Conservation (phyloP, 805 yeast genomes). For the Yarrowia alimentaria region DNA sequence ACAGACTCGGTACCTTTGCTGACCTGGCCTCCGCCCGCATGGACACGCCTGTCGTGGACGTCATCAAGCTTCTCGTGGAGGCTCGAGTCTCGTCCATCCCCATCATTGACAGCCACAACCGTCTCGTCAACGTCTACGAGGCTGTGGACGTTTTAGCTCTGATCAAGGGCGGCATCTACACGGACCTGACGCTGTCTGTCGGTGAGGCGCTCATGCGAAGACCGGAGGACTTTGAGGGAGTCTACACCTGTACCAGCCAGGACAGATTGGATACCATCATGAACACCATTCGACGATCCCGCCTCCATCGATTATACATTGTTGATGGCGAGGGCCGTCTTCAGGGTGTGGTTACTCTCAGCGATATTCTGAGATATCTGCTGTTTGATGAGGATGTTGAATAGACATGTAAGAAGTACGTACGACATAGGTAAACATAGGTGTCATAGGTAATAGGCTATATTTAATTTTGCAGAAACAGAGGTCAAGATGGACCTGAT, state of each 20-base stretch:
- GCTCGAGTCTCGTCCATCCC: constrained; percentile 91
- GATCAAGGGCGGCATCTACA: constrained; percentile 90
- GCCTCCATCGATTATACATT: constrained; percentile 87
- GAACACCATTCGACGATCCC: constrained; percentile 87
- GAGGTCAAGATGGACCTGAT: no score
- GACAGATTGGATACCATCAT: constrained; percentile 85
- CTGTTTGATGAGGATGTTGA: constrained; percentile 47
- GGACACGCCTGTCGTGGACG: constrained; percentile 92
- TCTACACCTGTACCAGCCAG: constrained; percentile 85
- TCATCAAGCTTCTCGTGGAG: constrained; percentile 74
- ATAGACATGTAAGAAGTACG: background rate
- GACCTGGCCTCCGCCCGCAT: constrained; percentile 74
- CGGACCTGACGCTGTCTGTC: constrained; percentile 83
- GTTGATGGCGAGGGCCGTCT: constrained; percentile 80
- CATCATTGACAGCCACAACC: constrained; percentile 71
- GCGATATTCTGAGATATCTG: constrained; percentile 85
- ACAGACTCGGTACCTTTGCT: constrained; percentile 51
- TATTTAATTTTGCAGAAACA: no score
- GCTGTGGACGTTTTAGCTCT: constrained; percentile 91
- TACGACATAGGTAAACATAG: no score
- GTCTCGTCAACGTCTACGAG: constrained; percentile 85
- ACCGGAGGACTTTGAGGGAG: constrained; percentile 96
- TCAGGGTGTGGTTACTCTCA: constrained; percentile 80
- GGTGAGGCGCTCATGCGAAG: constrained; percentile 95
- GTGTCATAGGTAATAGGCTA: no score